Percentiles rank a stretch among this genome's conserved stretches.
Evolutionary conservation across 306 rosid genomes (phyloP).

Genomic region (Trifolium subterraneum): DNA sequence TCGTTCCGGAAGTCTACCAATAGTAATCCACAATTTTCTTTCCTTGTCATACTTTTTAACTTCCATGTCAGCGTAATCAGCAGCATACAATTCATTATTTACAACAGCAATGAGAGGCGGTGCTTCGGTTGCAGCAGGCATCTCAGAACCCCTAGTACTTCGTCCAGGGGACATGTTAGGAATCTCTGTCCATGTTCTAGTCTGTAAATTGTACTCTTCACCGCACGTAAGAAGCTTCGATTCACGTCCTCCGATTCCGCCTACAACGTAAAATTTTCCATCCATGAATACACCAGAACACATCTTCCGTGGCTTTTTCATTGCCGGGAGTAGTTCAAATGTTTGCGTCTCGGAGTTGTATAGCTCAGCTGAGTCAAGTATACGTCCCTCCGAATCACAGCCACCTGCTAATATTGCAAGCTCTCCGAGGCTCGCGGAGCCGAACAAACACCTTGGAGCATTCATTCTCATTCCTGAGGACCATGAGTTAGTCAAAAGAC

Average conservation of each 20-base stretch:
- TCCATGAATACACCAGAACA: slow-evolving; percentile 96
- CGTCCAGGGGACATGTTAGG: slow-evolving; percentile 95
- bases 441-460: slow-evolving; percentile 88
- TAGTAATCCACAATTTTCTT: slow-evolving; percentile 56
- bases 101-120: slow-evolving; percentile 95
- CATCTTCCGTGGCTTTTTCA: slow-evolving; percentile 87
- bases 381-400: slow-evolving; percentile 76
- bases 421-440: slow-evolving; percentile 91
- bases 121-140: slow-evolving; percentile 81
- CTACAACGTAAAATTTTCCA: slow-evolving; percentile 75
- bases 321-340: slow-evolving; percentile 72
- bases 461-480: slow-evolving; percentile 79
- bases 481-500: slow-evolving; percentile 91
- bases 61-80: slow-evolving; percentile 87
- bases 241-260: slow-evolving; percentile 84
- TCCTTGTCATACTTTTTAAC: slow-evolving; percentile 76
- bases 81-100: slow-evolving; percentile 77
- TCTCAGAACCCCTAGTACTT: slow-evolving; percentile 51
- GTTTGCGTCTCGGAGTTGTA: slow-evolving; percentile 84
- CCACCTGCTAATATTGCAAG: slow-evolving; percentile 96
- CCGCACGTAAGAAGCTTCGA: slow-evolving; percentile 74
- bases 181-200: slow-evolving; percentile 74
- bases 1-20: slow-evolving; percentile 86
- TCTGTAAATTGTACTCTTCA: slow-evolving; percentile 75
- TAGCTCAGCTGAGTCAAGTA: slow-evolving; percentile 74